These are phyloP conservation scores for Aspergillus sp. DNA, from an alignment of 2,329 filamentous ascomycete species.

Conservation along the genomic window DNA sequence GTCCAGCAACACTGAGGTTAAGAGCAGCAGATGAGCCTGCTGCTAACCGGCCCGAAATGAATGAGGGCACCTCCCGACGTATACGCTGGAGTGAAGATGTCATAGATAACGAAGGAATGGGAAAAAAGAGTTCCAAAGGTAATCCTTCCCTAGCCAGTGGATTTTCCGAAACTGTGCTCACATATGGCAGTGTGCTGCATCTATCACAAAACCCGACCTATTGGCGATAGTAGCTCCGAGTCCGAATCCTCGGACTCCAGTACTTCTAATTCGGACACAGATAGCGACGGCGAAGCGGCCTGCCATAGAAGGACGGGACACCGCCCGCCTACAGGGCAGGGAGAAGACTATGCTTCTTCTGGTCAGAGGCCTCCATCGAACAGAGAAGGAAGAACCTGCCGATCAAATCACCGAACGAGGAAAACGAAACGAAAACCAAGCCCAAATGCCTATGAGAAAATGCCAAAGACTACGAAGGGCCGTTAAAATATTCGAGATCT, in stretches of 20 bases:
- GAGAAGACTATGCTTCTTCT: neutral
- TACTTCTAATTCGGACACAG: slow-evolving; percentile 54
- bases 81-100: slow-evolving; percentile 94
- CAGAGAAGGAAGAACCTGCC: slow-evolving; percentile 18
- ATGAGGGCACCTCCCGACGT: slow-evolving; percentile 52
- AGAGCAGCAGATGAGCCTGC: slow-evolving; percentile 28
- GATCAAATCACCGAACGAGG: slow-evolving; percentile 19
- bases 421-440: slow-evolving; percentile 40
- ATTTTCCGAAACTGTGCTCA: neutral
- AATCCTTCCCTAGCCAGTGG: neutral
- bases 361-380: neutral
- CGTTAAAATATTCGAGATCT: slow-evolving; percentile 4
- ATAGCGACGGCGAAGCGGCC: slow-evolving; percentile 31
- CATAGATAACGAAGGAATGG: slow-evolving; percentile 91
- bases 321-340: slow-evolving; percentile 11
- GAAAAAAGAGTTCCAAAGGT: slow-evolving; percentile 95
- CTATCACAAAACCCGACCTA: slow-evolving; percentile 81
- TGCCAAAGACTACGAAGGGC: slow-evolving; percentile 38
- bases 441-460: slow-evolving; percentile 52
- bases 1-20: slow-evolving; percentile 36
- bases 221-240: slow-evolving; percentile 76
- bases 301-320: neutral
- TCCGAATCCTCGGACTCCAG: slow-evolving; percentile 55
- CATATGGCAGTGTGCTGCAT: slow-evolving; percentile 87
- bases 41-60: slow-evolving; percentile 10